Base-by-base conservation (phyloP, 2,329 filamentous ascomycete genomes). In the Fusarium duplospermum region DNA sequence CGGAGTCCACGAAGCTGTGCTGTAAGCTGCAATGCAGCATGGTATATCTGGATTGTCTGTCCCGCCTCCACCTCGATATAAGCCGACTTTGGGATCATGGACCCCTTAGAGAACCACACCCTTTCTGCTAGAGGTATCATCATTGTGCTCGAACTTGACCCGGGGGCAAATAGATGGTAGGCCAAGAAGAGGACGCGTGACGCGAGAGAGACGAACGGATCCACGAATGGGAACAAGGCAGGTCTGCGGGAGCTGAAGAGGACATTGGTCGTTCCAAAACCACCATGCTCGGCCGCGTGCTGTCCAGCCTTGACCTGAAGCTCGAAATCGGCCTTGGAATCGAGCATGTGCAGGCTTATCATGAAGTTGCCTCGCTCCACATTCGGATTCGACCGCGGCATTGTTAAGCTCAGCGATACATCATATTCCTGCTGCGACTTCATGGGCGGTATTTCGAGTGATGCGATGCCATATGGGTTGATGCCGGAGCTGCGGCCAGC, bases 321-420 rank as follows among this genome's bases (percentile, higher is more conserved):
- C 14, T 67, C 62, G 29, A 66, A 58, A 47, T 76, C 76, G 42
- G 71, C 76, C 40, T 83, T 81, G 27, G 84, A 83, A 29, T 87
- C 87, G 59, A 93, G 87, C 61, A 98, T 89, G 69, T 91, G 89
- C 18, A 98, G 85, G 56, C 93, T 92, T 20, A 98, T 86, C 96
- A 99, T 99, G 86, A 98, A 98, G 84, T 98, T 98, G 31, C 96
- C 96, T 16, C 89, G 89, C 3, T 89, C 89, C 24, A 93, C 84
- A 78, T 99, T 99, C 2, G 87, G 83, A 0, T 90, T 91, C 3
- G 94, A 96, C 45, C 92, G 91, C 20, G 96, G 96, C 72, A 99
- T 87, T 4, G 89, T 88, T 35, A 99, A 87, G 24, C 90, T 87
- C 2, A 98, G 87, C 6, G 89, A 88, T 47, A 99, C 89, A 81